Evolutionary conservation across 495 filamentous ascomycete genomes (phyloP), one percentile per base, ranked within the genome.

Genomic region (Aspergillus campestris): DNA sequence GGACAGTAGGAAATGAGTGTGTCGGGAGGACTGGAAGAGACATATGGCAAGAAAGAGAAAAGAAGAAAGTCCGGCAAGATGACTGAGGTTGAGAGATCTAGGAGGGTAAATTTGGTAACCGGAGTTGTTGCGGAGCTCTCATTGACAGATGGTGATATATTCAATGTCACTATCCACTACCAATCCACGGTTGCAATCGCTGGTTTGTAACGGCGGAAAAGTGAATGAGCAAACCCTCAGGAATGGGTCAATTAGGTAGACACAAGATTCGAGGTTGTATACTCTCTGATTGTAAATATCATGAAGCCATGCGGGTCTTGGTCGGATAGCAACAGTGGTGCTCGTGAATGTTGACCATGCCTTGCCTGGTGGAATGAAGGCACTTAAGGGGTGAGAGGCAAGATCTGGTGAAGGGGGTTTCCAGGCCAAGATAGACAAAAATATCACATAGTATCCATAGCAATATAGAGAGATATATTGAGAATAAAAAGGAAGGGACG

Each of bases 291-390:
- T 40, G 36, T 28, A 34, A 46, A 47, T 50, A 51, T 49, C 38
- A 49, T 31, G 38, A 45, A 18, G 44, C 24, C 38, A 13, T 13
- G 45, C 30, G 33, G 34, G 27, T 12, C 7, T 29, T 24, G 33
- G 36, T 32, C 40, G 37, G 38, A 38, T 30, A 40, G 44, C 34
- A 47, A 42, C 39, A 45, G 18, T 24, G 18, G 4, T 24, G 18
- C 18, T 24, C 18, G 48, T 54, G 57, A 56, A 59, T 60, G 55
- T 49, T 49, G 48, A 48, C 42, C 32, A 52, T 53, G 51, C 49
- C 50, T 48, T 47, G 57, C 42, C 57, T 56, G 55, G 59, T 65
- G 59, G 60, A 65, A 67, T 66, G 59, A 62, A 59, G 57, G 52
- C 58, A 56, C 56, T 49, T 56, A 55, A 57, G 56, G 54, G 51